Base-by-base conservation (phyloP, 2,329 filamentous ascomycete species). In the Trichophyton rubrum region DNA sequence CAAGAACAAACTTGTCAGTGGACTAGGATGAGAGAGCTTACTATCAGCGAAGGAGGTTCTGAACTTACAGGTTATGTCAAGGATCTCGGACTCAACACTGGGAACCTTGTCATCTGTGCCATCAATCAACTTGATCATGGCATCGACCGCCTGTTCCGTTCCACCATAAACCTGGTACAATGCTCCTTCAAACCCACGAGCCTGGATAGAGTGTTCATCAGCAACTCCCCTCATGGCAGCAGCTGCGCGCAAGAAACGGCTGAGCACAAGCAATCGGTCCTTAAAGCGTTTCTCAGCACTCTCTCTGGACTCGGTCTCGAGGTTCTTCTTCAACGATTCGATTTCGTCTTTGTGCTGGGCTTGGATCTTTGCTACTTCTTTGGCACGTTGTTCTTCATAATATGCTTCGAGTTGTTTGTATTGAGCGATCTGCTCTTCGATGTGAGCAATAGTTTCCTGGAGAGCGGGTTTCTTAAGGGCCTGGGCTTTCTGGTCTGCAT, bases 111-210 rank as follows among this genome's bases (percentile, higher is more conserved):
- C 83, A 47, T 82, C 78, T 20, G 76, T 72, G 35, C 84, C 84
- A 45, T 83, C 75, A 64, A 86, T 82, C 63, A 86, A 71, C 71
- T 80, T 85, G 68, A 83, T 71, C 65, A 83, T 81, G 1, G 82
- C 79, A 33, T 75, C 74, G 11, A 86, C 82, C 35, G 84, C 82
- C 64, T 78, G 75, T 49, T 79, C 74, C 62, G 83, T 82, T 45
- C 84, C 84, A 64, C 82, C 83, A 65, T 86, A 86, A 35, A 86
- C 81, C 66, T 84, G 77, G 62, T 84, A 76, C 61, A 86, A 71
- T 9, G 81, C 82, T 62, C 82, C 83, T 72, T 86, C 84, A 63
- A 86, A 85, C 15, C 82, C 84, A 68, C 79, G 81, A 65, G 76
- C 81, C 66, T 85, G 81, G 15, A 78, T 76, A 2, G 79, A 79